These are phyloP conservation scores for Teratosphaeria gauchensis DNA, from an alignment of 2,329 filamentous ascomycete species.

Conservation along the genomic window DNA sequence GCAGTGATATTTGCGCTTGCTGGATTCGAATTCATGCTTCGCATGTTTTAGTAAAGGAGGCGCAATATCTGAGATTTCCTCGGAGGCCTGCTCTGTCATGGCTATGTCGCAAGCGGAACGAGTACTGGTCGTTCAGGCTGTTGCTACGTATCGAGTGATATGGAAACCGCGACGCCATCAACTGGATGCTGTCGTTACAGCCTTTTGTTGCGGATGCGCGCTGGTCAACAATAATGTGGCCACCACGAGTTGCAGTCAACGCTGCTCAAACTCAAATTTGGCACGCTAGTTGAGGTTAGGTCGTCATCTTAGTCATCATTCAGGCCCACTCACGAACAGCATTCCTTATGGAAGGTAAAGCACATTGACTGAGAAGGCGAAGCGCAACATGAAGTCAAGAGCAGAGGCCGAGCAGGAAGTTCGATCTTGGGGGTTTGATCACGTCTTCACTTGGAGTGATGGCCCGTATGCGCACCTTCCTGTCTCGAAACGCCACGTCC, in stretches of 20 bases:
- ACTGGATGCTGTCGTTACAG: too few relatives aligned
- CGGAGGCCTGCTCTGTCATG: too few relatives aligned
- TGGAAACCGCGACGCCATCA: too few relatives aligned
- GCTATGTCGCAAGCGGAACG: too few relatives aligned
- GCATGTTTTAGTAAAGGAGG: conserved; percentile 16
- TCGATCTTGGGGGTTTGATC: conserved; percentile 56
- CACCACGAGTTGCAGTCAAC: too few relatives aligned
- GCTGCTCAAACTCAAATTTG: too few relatives aligned
- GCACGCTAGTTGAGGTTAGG: background rate
- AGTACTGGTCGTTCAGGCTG: too few relatives aligned
- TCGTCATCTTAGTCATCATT: background rate
- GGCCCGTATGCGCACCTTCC: conserved; percentile 41
- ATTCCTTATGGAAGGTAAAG: background rate
- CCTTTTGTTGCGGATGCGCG: too few relatives aligned
- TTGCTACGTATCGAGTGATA: too few relatives aligned
- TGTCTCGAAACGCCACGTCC: background rate
- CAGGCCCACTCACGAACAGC: background rate
- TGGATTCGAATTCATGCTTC: conserved; percentile 13
- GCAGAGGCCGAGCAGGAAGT: conserved; percentile 48
- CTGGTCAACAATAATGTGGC: too few relatives aligned
- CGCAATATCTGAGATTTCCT: background rate
- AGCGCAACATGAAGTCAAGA: background rate
- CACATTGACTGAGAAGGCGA: background rate
- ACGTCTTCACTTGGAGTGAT: conserved; percentile 66
- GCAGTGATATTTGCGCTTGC: background rate